A percentile compares a stretch with the other conserved stretches of the same genome.
Evolutionary conservation across 1,139 yeast genomes (phyloP).

Genomic region (Candida pseudoviswanathii): DNA sequence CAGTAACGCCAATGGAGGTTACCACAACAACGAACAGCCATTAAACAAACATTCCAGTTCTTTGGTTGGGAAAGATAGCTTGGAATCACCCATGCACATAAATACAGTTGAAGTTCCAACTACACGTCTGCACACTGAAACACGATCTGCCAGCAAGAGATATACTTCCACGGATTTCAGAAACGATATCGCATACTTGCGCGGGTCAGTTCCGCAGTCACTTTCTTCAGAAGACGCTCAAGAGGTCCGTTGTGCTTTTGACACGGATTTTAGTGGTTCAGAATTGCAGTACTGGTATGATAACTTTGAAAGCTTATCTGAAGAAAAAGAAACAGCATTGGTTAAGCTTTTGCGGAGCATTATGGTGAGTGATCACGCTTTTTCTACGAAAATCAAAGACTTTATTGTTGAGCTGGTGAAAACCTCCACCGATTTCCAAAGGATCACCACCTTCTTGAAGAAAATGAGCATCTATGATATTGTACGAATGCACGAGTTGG

Average conservation of each 20-base stretch:
- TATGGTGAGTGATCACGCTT: conserved; percentile 15
- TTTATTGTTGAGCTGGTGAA: conserved; percentile 6
- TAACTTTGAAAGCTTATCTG: conserved; percentile 8
- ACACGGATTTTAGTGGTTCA: background rate
- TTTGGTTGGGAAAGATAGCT: conserved; percentile 27
- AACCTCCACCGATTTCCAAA: conserved; percentile 7
- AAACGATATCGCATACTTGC: conserved; percentile 28
- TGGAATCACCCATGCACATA: conserved; percentile 41
- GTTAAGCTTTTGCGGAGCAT: conserved; percentile 24
- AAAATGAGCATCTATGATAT: conserved; percentile 24
- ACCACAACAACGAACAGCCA: background rate
- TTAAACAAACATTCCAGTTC: conserved; percentile 1
- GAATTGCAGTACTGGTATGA: conserved; percentile 11
- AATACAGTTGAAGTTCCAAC: conserved; percentile 16
- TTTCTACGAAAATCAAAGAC: conserved; percentile 11
- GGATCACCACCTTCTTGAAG: conserved; percentile 17
- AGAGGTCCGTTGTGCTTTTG: conserved; percentile 19
- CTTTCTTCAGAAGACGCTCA: conserved; percentile 22
- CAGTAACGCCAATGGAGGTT: background rate
- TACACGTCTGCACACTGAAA: conserved; percentile 13
- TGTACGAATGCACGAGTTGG: conserved; percentile 19
- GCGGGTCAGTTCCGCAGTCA: conserved; percentile 14
- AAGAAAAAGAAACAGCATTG: conserved; percentile 14
- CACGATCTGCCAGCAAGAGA: conserved; percentile 7
- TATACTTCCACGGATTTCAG: conserved; percentile 31